These are phyloP conservation scores for Schizophyllum amplum DNA, from an alignment of 1,284 basidiomycete species.

Conservation along the genomic window DNA sequence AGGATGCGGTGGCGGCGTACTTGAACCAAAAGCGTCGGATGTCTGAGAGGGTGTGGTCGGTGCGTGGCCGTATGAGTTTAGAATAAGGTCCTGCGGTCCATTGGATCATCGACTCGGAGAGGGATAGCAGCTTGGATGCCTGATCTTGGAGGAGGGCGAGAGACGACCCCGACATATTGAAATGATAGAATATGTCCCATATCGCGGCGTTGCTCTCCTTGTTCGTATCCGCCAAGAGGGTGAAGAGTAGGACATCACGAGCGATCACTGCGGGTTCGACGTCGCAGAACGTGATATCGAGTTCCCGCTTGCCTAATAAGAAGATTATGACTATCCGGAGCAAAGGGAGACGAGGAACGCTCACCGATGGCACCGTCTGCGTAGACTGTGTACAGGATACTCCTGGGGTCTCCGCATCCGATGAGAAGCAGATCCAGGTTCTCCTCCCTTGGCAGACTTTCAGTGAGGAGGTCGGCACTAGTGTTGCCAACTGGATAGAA, in stretches of 20 bases:
- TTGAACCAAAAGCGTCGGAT: background rate
- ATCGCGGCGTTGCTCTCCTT: slow-evolving; percentile 14
- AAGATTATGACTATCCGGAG: background rate
- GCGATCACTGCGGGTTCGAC: slow-evolving; percentile 32
- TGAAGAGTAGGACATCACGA: slow-evolving; percentile 12
- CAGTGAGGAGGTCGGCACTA: slow-evolving; percentile 28
- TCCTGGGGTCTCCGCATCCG: slow-evolving; percentile 37
- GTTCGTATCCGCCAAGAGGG: slow-evolving; percentile 23
- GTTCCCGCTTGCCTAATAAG: slow-evolving; percentile 20
- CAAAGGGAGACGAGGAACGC: background rate
- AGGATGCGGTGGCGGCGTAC: slow-evolving; percentile 29
- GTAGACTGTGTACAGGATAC: slow-evolving; percentile 33
- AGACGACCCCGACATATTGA: slow-evolving; percentile 26
- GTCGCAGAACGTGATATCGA: slow-evolving; percentile 42
- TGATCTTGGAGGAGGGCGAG: slow-evolving; percentile 22
- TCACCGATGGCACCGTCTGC: slow-evolving; percentile 10
- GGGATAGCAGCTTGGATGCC: slow-evolving; percentile 24
- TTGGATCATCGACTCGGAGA: slow-evolving; percentile 8
- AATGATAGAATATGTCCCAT: slow-evolving; percentile 40
- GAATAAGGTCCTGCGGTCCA: background rate
- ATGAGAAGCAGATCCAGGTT: slow-evolving; percentile 29
- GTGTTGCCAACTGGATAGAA: slow-evolving; percentile 41
- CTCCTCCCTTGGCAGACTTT: slow-evolving; percentile 29
- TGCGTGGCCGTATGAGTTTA: background rate
- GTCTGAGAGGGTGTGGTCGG: background rate